Base-by-base conservation (phyloP, 139 green algal genomes). In the Edaphochlamys debaryana region DNA sequence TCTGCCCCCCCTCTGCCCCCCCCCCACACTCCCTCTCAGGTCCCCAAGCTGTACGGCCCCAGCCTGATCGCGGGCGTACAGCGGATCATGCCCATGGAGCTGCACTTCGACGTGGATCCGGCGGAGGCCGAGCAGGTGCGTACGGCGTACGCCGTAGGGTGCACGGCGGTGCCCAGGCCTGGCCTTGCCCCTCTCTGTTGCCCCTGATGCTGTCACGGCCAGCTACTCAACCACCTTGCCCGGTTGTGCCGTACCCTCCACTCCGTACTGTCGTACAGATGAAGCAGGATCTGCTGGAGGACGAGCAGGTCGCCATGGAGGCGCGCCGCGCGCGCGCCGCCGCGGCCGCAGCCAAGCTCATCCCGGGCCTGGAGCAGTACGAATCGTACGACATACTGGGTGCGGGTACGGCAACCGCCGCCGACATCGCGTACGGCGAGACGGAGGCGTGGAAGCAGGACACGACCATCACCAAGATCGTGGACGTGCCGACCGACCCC, bases 11-110 rank as follows among this genome's bases (percentile, higher is more conserved):
- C 27, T 17, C 30, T 37, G 4, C 11, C 60, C 7, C n/a, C 60
- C 3, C 60, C n/a, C 27, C 19, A 30, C 23, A 7, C 60, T 40
- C 30, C 64, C 30, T 4, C 34, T 40, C 75, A 81, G 75, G 2
- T 81, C 0, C n/a, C 75, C 3, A 71, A 71, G 62, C 58, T 81
- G 40, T 81, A 58, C 52, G 75, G 75, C 32, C 75, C 75, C 23
- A 60, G 75, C 23, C 75, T 81, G 30, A 38, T 81, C 9, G 75
- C 75, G 38, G 75, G 75, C 40, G 60, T 72, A 5, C 34, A 32
- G 41, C 40, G 60, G 75, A 17, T 72, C 8, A 40, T 23, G 40
- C 38, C 71, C 41, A n/a, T 42, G 54, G 75, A 72, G 75, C 32
- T 19, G 22, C 22, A 23, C 22, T 23, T 36, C 34, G 72, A 54